Base-by-base conservation (phyloP, 352 stramenopile species). In the Halophytophthora polymorphica region DNA sequence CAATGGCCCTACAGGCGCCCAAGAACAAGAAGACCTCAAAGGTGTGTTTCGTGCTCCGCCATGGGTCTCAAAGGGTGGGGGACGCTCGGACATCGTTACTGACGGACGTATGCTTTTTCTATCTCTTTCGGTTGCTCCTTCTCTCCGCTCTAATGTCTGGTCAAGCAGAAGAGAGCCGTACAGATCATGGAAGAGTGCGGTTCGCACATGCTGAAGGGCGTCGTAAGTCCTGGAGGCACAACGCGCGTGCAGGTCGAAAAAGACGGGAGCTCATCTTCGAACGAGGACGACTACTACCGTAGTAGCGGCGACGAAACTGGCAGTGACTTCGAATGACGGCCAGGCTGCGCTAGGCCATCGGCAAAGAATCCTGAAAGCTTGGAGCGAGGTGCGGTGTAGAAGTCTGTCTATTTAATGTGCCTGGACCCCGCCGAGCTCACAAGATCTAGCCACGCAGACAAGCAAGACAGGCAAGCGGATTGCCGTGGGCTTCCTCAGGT, bases 181-280 rank as follows among this genome's bases (percentile, higher is more conserved):
- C 68, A 77, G 55, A 63, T 87, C 45, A 57, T 67, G 22, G 57
- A 76, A 41, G 70, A 78, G 25, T 50, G 73, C 3, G 75, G 77
- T 2, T 64, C 58, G 0, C 75, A 73, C 40, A 59, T 60, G 2
- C n/a, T 91, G 8, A 71, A 84, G 33, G 77, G 59, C 13, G 61
- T 77, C 17, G 64, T 89, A 33, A 88, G 74, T 50, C 80, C 80
- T 31, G 67, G 67, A 38, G 80, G 80, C 43, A 91, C 80, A 17
- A 78, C 76, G 2, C 65, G 58, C n/a, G 65, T 91, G 46, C 67
- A 63, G 10, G 52, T 91, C 11, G 68, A 83, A 19, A 76, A 73
- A 43, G 76, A 82, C 13, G 68, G 61, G 31, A 82, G 68, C 50
- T 72, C 56, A n/a, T n/a, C n/a, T 4, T 83, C 72, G 0, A 69